These are phyloP conservation scores for Phycomyces blakesleeanus DNA, from an alignment of 192 early-diverging fungal species.

Conservation along the genomic window DNA sequence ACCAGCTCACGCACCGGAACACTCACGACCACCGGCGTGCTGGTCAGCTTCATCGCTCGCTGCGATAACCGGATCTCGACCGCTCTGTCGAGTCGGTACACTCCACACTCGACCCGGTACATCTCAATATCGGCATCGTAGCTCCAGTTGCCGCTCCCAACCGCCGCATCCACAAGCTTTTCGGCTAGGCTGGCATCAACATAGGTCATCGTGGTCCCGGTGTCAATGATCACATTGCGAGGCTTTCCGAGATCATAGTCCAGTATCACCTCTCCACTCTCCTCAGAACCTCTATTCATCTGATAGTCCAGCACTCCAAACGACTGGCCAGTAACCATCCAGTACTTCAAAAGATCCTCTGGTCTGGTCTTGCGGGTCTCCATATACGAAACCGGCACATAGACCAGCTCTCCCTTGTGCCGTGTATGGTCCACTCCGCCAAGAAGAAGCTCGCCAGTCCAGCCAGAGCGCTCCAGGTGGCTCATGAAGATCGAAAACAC, in stretches of 20 bases:
- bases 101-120: constrained; percentile 6
- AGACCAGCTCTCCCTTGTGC: constrained; percentile 40
- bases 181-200: constrained; percentile 13
- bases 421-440: constrained; percentile 39
- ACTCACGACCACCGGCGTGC: background rate
- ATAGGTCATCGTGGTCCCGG: constrained; percentile 26
- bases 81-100: background rate
- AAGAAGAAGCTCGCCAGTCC: constrained; percentile 38
- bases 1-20: constrained; percentile 11
- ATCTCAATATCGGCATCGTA: constrained; percentile 3
- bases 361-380: background rate
- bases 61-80: background rate
- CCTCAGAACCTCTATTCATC: background rate
- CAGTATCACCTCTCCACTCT: background rate
- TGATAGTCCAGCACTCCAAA: constrained; percentile 3
- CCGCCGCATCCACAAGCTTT: constrained; percentile 3
- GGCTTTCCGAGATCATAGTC: background rate
- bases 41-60: background rate
- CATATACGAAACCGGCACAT: constrained; percentile 19
- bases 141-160: background rate
- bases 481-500: constrained; percentile 23
- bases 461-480: background rate
- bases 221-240: constrained; percentile 24
- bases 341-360: constrained; percentile 3
- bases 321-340: constrained; percentile 23